phyloP scores from a whole-genome alignment of 306 rosid genomes.

The Castanea crenata region DNA sequence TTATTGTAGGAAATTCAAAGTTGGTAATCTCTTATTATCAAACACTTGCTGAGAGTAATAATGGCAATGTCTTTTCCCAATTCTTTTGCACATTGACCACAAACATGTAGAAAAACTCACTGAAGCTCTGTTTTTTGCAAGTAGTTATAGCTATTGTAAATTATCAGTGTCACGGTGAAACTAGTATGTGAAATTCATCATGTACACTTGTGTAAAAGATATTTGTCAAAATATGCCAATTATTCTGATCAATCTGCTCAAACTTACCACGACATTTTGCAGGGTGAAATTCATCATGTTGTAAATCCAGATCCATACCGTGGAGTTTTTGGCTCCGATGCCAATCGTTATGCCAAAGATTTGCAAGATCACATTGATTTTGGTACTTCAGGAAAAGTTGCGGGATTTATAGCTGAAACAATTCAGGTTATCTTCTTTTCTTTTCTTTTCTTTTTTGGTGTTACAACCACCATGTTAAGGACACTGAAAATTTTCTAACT shows the following conservation, averaged over 20 bases:
- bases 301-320: conserved; percentile 86
- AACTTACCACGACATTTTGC: conserved; percentile 21
- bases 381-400: conserved; percentile 79
- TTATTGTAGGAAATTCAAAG: neutral
- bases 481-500: neutral
- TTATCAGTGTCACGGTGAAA: neutral
- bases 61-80: neutral
- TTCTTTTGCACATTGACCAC: neutral
- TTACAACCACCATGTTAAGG: neutral
- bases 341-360: conserved; percentile 61
- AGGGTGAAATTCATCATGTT: conserved; percentile 89
- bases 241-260: conserved; percentile 17
- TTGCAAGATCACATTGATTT: conserved; percentile 81
- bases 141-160: neutral
- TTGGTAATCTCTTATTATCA: neutral
- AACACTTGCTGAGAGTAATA: neutral
- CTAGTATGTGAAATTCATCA: neutral
- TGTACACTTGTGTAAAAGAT: neutral
- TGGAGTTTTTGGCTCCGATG: conserved; percentile 76
- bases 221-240: neutral
- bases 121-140: neutral
- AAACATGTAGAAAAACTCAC: neutral
- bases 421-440: conserved; percentile 54
- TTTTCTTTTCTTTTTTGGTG: neutral
- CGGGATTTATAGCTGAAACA: conserved; percentile 89